Conservation (phyloP, 2,329 filamentous ascomycete genomes). For the Neopestalotiopsis sp. region DNA sequence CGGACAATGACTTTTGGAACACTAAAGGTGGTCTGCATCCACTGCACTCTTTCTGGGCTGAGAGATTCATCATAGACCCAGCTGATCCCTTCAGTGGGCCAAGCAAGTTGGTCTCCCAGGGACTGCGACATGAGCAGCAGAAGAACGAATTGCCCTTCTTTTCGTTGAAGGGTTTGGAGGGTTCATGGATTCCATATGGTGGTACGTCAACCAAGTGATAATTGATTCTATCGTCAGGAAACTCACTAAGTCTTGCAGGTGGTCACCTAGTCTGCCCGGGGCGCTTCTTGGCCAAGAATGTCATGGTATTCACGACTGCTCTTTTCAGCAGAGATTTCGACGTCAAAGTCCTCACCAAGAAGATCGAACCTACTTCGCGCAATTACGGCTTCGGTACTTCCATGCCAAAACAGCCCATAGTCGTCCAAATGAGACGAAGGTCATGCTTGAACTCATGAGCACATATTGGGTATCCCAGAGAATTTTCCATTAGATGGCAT, state of each 20-base stretch:
- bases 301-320: neutral
- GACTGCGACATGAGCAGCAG: neutral
- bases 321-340: neutral
- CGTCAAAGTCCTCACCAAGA: neutral
- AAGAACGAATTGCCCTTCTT: constrained; percentile 20
- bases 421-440: neutral
- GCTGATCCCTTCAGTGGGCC: constrained; percentile 27
- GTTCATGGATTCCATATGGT: constrained; percentile 36
- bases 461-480: neutral
- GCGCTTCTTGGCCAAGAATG: neutral
- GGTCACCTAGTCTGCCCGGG: neutral
- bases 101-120: constrained; percentile 19
- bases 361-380: neutral
- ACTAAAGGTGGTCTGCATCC: constrained; percentile 26
- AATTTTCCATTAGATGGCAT: neutral
- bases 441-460: neutral
- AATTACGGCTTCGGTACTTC: neutral
- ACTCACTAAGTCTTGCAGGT: neutral
- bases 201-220: constrained; percentile 24
- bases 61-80: constrained; percentile 29
- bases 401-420: neutral
- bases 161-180: constrained; percentile 34
- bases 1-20: constrained; percentile 29
- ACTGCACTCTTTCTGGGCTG: constrained; percentile 28
- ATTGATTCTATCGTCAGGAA: neutral